Base-by-base conservation (phyloP, 192 early-diverging fungal genomes). In the Coemansia sp. region DNA sequence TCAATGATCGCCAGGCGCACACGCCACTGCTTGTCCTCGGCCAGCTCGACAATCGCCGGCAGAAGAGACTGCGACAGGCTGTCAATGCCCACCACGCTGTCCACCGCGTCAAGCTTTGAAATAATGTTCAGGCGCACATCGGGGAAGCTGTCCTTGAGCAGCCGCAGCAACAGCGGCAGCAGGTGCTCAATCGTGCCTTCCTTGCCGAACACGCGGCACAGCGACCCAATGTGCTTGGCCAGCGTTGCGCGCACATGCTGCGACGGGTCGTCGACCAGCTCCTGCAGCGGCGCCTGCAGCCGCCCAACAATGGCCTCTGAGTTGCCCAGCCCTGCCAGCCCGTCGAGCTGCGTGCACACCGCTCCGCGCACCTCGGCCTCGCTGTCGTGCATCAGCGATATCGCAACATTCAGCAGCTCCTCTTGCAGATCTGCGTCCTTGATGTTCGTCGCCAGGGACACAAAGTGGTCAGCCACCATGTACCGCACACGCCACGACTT, bases 11-110 rank as follows among this genome's bases (percentile, higher is more conserved):
- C 97, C 79, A 97, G 81, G 21, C 97, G 93, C 60, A 98, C 95
- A 53, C 97, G 91, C 97, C 97, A 99, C 75, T 99, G 97, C 85
- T 98, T 98, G 80, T 99, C 97, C 83, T 99, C 96, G 29, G 97
- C 95, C 37, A 99, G 85, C 78, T 98, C 97, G 35, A 99, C 90
- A 71, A 99, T 97, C 11, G 97, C 97, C 7, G 97, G 97, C 58
- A 99, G 81, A 49, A 99, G 84, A 21, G 93, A 94, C 68, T 98
- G 96, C 41, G 97, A 98, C 37, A 99, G 84, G 25, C 94, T 88
- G 62, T 99, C 95, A 65, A 99, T 96, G 51, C 97, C 97, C 69
- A 99, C 97, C 50, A 93, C 92, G 72, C 90, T 84, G 78, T 99
- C 97, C 17, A 98, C 95, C 39, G 88, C 87, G 66, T 99, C 96